Evolutionary conservation across 305 asterid genomes (phyloP).

Genomic region (Rubia tinctorum): DNA sequence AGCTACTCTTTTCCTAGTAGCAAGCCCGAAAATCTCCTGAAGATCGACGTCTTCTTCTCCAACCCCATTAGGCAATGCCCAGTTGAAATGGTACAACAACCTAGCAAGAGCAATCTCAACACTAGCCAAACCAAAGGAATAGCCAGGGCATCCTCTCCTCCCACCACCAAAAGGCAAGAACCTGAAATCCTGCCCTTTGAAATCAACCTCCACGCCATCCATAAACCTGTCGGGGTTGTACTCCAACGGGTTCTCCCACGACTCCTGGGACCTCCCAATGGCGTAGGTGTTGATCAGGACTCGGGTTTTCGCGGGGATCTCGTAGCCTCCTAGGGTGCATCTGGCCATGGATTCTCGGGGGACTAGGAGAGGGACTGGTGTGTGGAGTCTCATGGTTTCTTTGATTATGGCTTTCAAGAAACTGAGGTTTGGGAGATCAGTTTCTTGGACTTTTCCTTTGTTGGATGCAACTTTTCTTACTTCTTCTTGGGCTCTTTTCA

Average conservation of each 20-base stretch:
- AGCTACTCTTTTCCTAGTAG: conserved; percentile 28
- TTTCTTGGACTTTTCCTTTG: conserved; percentile 28
- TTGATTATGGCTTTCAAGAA: conserved; percentile 33
- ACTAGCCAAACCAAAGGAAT: conserved; percentile 34
- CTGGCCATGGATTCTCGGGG: conserved; percentile 38
- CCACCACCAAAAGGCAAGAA: conserved; percentile 43
- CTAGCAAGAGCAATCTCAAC: conserved; percentile 34
- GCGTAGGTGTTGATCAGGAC: conserved; percentile 36
- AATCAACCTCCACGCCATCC: conserved; percentile 20
- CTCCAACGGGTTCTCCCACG: conserved; percentile 29
- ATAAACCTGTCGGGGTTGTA: conserved; percentile 29
- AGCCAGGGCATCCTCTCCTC: conserved; percentile 44
- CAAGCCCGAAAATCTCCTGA: conserved; percentile 34
- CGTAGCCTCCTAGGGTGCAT: conserved; percentile 23
- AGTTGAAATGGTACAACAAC: conserved; percentile 30
- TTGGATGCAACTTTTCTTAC: conserved; percentile 20
- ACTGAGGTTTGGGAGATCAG: conserved; percentile 22
- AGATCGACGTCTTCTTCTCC: conserved; percentile 23
- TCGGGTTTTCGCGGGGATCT: conserved; percentile 30
- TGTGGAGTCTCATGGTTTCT: conserved; percentile 34
- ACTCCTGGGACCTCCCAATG: conserved; percentile 28
- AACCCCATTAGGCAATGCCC: conserved; percentile 31
- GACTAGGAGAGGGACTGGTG: conserved; percentile 40
- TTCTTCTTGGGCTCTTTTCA: conserved; percentile 32
- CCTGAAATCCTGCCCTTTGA: conserved; percentile 33